Evolutionary conservation across 2,329 filamentous ascomycete species (phyloP), one percentile per base, ranked within the genome.

Genomic region (Dothistroma pini): DNA sequence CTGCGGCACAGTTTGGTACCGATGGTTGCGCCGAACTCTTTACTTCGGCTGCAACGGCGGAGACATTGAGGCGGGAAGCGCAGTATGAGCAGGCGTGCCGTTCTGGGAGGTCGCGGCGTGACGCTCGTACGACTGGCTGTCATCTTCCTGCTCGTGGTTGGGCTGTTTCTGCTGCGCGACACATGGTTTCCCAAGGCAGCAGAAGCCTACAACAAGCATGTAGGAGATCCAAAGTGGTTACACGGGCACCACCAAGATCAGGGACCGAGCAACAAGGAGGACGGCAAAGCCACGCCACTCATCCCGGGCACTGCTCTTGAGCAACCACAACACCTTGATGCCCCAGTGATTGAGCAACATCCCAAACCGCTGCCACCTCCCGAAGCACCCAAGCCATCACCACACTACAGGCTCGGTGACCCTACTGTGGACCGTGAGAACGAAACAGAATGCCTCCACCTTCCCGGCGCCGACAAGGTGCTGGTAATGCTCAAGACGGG

Each of bases 401-500:
- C 51, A 19, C 2, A n/a, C 14, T 29, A 29, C n/a, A 32, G 12
- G 51, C 51, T 31, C 19, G 51, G n/a, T 8, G 25, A 29, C 2
- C 21, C 21, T 29, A 2, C 25, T 9, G 21, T 48, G 10, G 35
- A 16, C 29, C 41, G 22, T 19, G 16, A 55, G 9, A 32, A 44
- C 52, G 41, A 63, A 44, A 56, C 60, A 4, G 57, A 55, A 29
- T 71, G 71, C 59, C 58, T 52, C 12, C 59, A 62, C 51, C 57
- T 71, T 16, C 68, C 69, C 0, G 74, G 74, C 50, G 74, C 77
- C 9, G 75, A 81, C 7, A 77, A 86, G 63, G 72, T 86, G 56
- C 80, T 86, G 67, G 77, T 87, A 29, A 74, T 86, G 48, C 74
- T 87, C 61, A 83, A 84, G 68, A 86, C 84, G 0, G 84, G 84